These are phyloP conservation scores for Gleditsia sinensis DNA, from an alignment of 306 rosid genomes.

Conservation along the genomic window DNA sequence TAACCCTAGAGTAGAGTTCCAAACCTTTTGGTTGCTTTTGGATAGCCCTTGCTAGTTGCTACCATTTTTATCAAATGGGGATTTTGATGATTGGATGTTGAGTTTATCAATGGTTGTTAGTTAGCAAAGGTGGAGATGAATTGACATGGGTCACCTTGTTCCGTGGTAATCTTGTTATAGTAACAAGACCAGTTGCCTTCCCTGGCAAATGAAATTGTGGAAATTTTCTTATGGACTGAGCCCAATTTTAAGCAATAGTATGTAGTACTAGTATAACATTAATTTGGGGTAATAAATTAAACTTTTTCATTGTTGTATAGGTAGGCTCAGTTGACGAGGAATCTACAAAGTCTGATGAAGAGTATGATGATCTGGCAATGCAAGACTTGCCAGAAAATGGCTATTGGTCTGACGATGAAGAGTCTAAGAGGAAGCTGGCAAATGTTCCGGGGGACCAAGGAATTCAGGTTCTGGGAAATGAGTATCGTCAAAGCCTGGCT, in stretches of 20 bases:
- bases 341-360: conserved; percentile 92
- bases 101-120: background rate
- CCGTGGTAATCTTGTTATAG: background rate
- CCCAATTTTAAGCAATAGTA: background rate
- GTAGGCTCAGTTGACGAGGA: conserved; percentile 94
- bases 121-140: background rate
- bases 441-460: conserved; percentile 36
- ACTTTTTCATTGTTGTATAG: conserved; percentile 40
- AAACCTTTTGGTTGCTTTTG: background rate
- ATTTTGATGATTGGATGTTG: background rate
- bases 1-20: background rate
- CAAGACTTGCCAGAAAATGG: conserved; percentile 60
- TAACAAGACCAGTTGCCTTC: background rate
- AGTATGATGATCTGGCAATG: conserved; percentile 94
- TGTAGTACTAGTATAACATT: background rate
- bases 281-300: background rate
- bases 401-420: conserved; percentile 62
- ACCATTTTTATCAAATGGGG: background rate
- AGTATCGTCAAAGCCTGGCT: conserved; percentile 55
- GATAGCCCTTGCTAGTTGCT: background rate
- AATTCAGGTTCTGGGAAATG: conserved; percentile 39
- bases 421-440: conserved; percentile 36
- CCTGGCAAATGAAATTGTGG: background rate
- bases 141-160: background rate
- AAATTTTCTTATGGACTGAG: background rate